Base-by-base conservation (phyloP, 2,329 filamentous ascomycete species). In the Diaporthe vexans region DNA sequence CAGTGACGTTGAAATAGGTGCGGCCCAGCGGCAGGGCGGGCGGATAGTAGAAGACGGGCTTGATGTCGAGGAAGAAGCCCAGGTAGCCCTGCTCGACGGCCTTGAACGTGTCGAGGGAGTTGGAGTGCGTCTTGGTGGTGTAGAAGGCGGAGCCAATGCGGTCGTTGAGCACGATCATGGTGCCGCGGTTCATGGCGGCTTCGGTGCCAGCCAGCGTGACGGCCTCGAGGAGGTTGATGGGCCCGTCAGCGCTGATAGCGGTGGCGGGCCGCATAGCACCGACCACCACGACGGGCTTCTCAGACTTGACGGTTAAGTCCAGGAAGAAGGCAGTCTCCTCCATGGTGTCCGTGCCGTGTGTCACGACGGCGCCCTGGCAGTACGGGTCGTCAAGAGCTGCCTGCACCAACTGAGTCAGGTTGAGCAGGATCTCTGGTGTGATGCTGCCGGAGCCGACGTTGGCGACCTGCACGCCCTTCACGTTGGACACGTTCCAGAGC, bases 281-380 rank as follows among this genome's bases (percentile, higher is more conserved):
- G 2, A 91, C 90, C 35, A 90, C 79, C 7, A 92, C 86, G 10
- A 92, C 85, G 0, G 91, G 90, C 80, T 92, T 92, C 37, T 84
- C 84, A 52, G 86, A 89, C 76, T 87, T 86, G 46, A 91, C 79
- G 0, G 89, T 90, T 6, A 89, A 81, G 76, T 92, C 88, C 15
- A 92, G 82, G 82, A 91, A 92, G 82, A 92, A 92, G 8, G 90
- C 88, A 0, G 88, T 88, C 80, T 92, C 91, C 78, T 92, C 91
- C 1, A 93, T 83, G 0, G 89, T 91, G 78, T 93, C 91, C 10
- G 91, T 93, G 59, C 91, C 91, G 77, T 93, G 91, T 0, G 91
- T 92, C 71, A 93, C 83, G 5, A 92, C 88, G 11, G 88, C 88
- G 48, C 87, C 90, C 81, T 83, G 81, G 43, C 81, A 82, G 68